Conservation (phyloP, 2,329 filamentous ascomycete species). For the Lachnellula occidentalis region DNA sequence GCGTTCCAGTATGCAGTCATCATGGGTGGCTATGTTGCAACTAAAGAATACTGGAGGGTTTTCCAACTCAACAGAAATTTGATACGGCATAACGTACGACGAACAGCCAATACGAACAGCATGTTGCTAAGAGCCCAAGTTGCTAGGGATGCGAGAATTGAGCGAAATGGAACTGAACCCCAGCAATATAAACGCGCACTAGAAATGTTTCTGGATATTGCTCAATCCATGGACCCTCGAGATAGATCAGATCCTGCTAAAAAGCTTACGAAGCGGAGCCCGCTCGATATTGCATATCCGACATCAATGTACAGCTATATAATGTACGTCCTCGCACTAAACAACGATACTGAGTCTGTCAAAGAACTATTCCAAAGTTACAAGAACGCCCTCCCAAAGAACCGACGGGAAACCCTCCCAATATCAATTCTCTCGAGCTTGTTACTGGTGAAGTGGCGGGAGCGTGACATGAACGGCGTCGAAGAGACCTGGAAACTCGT, state of each 20-base stretch:
- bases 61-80: slow-evolving; percentile 43
- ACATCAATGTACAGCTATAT: slow-evolving; percentile 46
- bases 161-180: slow-evolving; percentile 9
- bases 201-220: slow-evolving; percentile 23
- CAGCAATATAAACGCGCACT: slow-evolving; percentile 22
- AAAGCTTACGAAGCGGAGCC: slow-evolving; percentile 18
- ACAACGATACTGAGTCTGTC: slow-evolving; percentile 42
- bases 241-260: slow-evolving; percentile 22
- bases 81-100: slow-evolving; percentile 33
- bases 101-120: slow-evolving; percentile 39
- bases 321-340: slow-evolving; percentile 48
- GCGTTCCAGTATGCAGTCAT: slow-evolving; percentile 49
- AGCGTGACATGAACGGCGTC: slow-evolving; percentile 54
- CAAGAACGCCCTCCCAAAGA: slow-evolving; percentile 35
- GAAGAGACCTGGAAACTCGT: slow-evolving; percentile 61
- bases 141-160: slow-evolving; percentile 17
- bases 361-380: slow-evolving; percentile 53
- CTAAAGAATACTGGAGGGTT: slow-evolving; percentile 40
- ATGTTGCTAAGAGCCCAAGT: slow-evolving; percentile 33
- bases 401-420: slow-evolving; percentile 38
- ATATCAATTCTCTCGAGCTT: slow-evolving; percentile 55
- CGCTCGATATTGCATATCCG: slow-evolving; percentile 26
- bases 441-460: slow-evolving; percentile 60
- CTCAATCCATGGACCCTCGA: slow-evolving; percentile 21
- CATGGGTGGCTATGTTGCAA: slow-evolving; percentile 42